Evolutionary conservation across 2,329 filamentous ascomycete species (phyloP), one percentile per base, ranked within the genome.

Genomic region (Colletotrichum trifolii): DNA sequence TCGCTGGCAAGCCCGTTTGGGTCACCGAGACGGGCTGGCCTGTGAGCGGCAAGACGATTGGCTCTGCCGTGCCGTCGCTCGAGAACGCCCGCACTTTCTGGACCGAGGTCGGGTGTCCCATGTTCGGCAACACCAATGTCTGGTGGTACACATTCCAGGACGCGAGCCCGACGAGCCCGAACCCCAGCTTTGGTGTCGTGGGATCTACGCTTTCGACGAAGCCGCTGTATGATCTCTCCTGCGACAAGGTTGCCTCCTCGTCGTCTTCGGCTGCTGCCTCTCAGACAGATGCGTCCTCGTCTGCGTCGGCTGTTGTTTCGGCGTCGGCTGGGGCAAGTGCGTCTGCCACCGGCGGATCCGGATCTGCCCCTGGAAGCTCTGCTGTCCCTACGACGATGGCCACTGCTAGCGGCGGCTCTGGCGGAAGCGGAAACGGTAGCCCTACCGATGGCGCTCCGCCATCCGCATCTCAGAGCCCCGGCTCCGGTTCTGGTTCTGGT

Each of bases 21-120:
- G 85, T 96, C 68, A 96, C 93, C 35, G 93, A 97, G 84, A 96
- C 93, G 13, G 94, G 94, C 69, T 96, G 92, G 88, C 93, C 94
- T 53, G 88, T 94, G 57, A 88, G 83, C 71, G 94, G 93, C 60
- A 79, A 85, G 69, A 83, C 80, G 1, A 79, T 85, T 67, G 89
- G 88, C 70, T 74, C 86, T 53, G 92, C 87, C 45, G 83, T 90
- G 9, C 83, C 94, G 6, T 89, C 82, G 40, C 68, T 80, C 38
- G 80, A 84, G 57, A 94, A 95, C 74, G 92, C 94, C 47, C 84
- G 92, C 81, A 85, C 78, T n/a, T 97, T 88, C 85, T 97, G 92
- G 91, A 83, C 92, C 71, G 81, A 90, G 49, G 91, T 95, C 56
- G 91, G 89, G 56, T 97, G 93, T 83, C 81, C 85, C 60, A 77